Evolutionary conservation across 208 protist genomes (phyloP).

Genomic region (Acanthamoeba pearcei): DNA sequence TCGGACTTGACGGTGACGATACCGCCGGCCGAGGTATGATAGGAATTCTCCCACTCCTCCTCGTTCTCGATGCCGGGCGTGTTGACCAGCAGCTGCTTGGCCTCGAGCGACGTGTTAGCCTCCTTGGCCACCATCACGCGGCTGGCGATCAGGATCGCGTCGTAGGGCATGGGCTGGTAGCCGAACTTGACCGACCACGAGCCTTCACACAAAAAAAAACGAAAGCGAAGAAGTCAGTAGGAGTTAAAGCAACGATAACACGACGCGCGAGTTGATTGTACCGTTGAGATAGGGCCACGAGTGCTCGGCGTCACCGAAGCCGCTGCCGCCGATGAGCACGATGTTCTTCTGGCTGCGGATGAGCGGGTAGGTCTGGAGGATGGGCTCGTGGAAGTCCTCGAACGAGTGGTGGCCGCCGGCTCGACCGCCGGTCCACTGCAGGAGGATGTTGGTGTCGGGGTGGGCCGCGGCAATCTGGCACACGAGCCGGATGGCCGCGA

Average conservation of each 20-base stretch:
- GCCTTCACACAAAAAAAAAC: conserved; percentile 29
- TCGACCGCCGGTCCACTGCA: conserved; percentile 91
- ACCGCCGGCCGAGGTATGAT: conserved; percentile 84
- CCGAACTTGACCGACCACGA: conserved; percentile 84
- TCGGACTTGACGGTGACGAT: conserved; percentile 90
- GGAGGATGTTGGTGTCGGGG: conserved; percentile 85
- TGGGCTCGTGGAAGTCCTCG: conserved; percentile 89
- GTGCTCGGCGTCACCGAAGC: conserved; percentile 86
- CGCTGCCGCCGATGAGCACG: conserved; percentile 88
- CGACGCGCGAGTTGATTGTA: not conserved
- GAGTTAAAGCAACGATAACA: not conserved
- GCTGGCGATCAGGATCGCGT: conserved; percentile 88
- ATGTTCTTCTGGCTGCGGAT: conserved; percentile 87
- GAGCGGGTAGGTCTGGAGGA: conserved; percentile 88
- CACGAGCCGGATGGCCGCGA: conserved; percentile 84
- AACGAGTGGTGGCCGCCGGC: conserved; percentile 90
- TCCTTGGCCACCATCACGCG: conserved; percentile 89
- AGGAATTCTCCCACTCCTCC: conserved; percentile 87
- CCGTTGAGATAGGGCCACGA: conserved; percentile 76
- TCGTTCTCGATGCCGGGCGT: conserved; percentile 83
- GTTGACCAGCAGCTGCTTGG: conserved; percentile 87
- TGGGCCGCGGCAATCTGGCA: conserved; percentile 84
- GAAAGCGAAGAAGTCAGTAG: too few relatives aligned
- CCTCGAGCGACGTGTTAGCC: conserved; percentile 81
- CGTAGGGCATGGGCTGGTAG: conserved; percentile 88